These are phyloP conservation scores for Lyophyllum decastes DNA, from an alignment of 768 basidiomycete genomes.

Conservation along the genomic window DNA sequence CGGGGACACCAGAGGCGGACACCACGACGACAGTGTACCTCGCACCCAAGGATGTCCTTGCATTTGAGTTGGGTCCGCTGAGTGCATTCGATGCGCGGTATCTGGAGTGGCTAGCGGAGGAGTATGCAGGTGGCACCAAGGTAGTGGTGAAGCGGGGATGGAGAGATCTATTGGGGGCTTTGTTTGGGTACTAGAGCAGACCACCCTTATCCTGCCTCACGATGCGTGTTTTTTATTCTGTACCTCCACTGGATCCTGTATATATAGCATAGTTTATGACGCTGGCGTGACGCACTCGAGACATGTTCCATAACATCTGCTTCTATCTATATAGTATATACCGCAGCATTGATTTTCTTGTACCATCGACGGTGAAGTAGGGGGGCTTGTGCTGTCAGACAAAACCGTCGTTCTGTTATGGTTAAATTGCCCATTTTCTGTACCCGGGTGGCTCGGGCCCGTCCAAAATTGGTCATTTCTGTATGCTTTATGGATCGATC, in stretches of 20 bases:
- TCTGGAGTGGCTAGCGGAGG: slow-evolving; percentile 73
- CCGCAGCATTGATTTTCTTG: too few relatives aligned
- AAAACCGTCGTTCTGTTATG: too few relatives aligned
- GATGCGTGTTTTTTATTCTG: background rate
- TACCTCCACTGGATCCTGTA: background rate
- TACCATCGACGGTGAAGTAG: too few relatives aligned
- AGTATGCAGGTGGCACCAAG: slow-evolving; percentile 53
- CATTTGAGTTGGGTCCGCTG: slow-evolving; percentile 74
- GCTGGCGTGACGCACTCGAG: too few relatives aligned
- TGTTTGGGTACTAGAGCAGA: background rate
- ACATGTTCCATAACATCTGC: background rate
- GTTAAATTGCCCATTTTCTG: too few relatives aligned
- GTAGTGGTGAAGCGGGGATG: slow-evolving; percentile 49
- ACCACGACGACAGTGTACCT: slow-evolving; percentile 37
- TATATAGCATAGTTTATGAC: background rate
- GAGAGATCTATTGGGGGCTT: slow-evolving; percentile 44
- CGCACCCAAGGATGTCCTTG: slow-evolving; percentile 61
- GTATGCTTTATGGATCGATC: too few relatives aligned
- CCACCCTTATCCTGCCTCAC: too few relatives aligned
- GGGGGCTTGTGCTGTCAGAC: too few relatives aligned
- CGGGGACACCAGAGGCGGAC: background rate
- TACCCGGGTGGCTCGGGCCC: too few relatives aligned
- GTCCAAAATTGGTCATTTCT: too few relatives aligned
- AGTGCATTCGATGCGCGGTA: slow-evolving; percentile 74
- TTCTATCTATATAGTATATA: background rate